A percentile compares a stretch with the other conserved stretches of the same genome.
Conservation (phyloP, 176 grass and related monocot species). For the Dendrocalamus sinicus region DNA sequence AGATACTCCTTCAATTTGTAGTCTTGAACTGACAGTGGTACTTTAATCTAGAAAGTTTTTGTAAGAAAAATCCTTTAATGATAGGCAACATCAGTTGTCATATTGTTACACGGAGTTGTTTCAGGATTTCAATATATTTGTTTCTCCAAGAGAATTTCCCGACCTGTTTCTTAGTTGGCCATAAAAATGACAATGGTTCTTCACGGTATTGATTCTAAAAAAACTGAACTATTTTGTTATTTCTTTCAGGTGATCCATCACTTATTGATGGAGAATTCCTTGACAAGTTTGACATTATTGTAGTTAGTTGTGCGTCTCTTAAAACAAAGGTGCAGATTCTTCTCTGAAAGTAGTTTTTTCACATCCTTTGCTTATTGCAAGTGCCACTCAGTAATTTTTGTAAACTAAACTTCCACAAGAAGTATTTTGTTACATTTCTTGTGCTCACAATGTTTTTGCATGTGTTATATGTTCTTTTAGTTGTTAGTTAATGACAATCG, state of each 20-base stretch:
- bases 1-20: background rate
- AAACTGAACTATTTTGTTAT: slow-evolving; percentile 25
- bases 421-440: background rate
- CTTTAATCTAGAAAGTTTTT: background rate
- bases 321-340: slow-evolving; percentile 72
- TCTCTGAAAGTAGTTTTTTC: slow-evolving; percentile 32
- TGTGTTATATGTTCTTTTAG: slow-evolving; percentile 49
- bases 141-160: background rate
- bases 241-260: slow-evolving; percentile 76
- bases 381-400: background rate
- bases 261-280: slow-evolving; percentile 75
- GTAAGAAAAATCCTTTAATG: slow-evolving; percentile 24
- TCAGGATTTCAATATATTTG: background rate
- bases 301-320: slow-evolving; percentile 67
- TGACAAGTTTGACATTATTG: slow-evolving; percentile 88
- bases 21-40: background rate
- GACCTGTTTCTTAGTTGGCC: background rate
- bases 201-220: background rate
- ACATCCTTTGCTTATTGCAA: background rate
- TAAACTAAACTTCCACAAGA: background rate
- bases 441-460: slow-evolving; percentile 15
- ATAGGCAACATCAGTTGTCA: background rate
- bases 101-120: background rate
- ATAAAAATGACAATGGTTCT: background rate
- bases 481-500: slow-evolving; percentile 73